Evolutionary conservation across 371 early-diverging fungal genomes (phyloP), one percentile per base, ranked within the genome.

Genomic region (Nematocida ironsii): DNA sequence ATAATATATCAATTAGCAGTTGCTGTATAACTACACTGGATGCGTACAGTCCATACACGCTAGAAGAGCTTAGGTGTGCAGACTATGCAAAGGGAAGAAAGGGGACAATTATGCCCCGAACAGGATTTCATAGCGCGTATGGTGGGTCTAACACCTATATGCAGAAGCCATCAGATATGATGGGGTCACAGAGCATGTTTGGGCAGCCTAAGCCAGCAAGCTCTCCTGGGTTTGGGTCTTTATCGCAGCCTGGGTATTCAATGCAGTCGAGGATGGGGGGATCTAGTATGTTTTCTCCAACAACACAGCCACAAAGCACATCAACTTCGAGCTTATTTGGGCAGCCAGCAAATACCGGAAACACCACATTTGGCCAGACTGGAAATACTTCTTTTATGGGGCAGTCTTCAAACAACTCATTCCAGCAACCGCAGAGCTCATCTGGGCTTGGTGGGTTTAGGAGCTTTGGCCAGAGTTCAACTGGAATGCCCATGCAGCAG

Each of bases 11-110:
- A 11, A 9, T 52, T 7, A 55, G 54, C 56, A 62, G 54, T 23
- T 20, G 23, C 45, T 45, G 50, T 42, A 64, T 75, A 39, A 75
- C 76, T 56, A n/a, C 68, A 40, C 74, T 48, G 47, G 72, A 74
- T 5, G 39, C 33, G 27, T 78, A 78, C 27, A 70, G 67, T 16
- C n/a, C 72, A 20, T 40, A 58, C 20, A 7, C 71, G 18, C 44
- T 78, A 23, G 80, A 78, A 40, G 80, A 78, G 48, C 25, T 78
- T n/a, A 18, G 80, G 23, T 82, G 76, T 16, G 69, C 70, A n/a
- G 80, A 78, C 62, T 78, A 78, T 48, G 7, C 11, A 25, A 42
- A 44, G 39, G 62, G 62, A 18, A 57, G 61, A 45, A 67, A 78
- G 44, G 80, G 71, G 56, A 52, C 71, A 50, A 68, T 50, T 68